Base-by-base conservation (phyloP, 441 rosid genomes). In the Erodium moschatum region DNA sequence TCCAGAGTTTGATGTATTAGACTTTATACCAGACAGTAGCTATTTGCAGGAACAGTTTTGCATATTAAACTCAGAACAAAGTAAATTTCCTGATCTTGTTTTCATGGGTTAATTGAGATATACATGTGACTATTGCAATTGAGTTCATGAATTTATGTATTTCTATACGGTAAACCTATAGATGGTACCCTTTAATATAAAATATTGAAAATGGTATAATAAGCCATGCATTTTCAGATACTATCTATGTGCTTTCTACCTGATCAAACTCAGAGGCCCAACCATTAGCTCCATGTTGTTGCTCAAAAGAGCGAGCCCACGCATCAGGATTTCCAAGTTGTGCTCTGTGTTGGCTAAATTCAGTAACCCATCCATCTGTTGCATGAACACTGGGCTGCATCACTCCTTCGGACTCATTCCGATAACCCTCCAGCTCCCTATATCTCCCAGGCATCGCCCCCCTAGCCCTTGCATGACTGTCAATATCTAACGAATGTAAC, bases 221-320 rank as follows among this genome's bases (percentile, higher is more conserved):
- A 42, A 42, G 3, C 48, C 13, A 42, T 11, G 48, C 48, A 42
- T 42, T 42, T 42, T 42, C 48, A 42, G 3, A 40, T 40, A 40
- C 44, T 40, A 40, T 6, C 44, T 40, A 40, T 5, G 44, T 40
- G 44, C 44, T 9, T 6, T 40, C 44, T 42, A 90, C 98, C 93
- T 87, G 96, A 76, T 83, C 96, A 80, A 94, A 94, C 79, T 94
- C 96, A 40, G 97, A 87, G 70, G 84, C 97, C 97, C 97, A 94
- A 46, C 96, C 87, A 84, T 84, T 85, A 70, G 86, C 84, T 75
- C 99, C 94, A 77, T 89, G 93, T 66, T 89, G 96, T 68, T 80
- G 87, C 79, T 91, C 97, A 82, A 91, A 94, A 60, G 91, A 83
- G 67, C 76, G 86, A 68, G 85, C 96, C 99, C 99, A 94, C 65